Evolutionary conservation across 2,329 filamentous ascomycete species (phyloP).

Genomic region (Monilinia vaccinii-corymbosi): DNA sequence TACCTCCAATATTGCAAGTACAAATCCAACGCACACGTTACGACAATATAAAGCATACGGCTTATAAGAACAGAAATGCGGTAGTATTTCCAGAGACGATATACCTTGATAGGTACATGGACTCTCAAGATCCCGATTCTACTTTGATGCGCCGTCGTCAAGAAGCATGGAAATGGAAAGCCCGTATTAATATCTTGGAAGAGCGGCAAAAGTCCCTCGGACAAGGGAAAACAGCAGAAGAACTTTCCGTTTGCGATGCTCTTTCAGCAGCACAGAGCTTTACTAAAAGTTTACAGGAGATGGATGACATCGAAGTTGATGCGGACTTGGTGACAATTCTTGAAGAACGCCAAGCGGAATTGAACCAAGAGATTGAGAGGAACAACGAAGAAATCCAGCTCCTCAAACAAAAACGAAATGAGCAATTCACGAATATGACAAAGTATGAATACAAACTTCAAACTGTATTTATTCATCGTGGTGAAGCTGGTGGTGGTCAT

Average conservation of each 20-base stretch:
- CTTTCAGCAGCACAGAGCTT: slow-evolving; percentile 31
- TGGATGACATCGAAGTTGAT: slow-evolving; percentile 35
- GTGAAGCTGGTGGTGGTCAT: slow-evolving; percentile 64
- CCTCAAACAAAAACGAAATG: slow-evolving; percentile 32
- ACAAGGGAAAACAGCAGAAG: slow-evolving; percentile 12
- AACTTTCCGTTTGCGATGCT: slow-evolving; percentile 25
- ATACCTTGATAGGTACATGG: slow-evolving; percentile 83
- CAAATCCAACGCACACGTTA: slow-evolving; percentile 78
- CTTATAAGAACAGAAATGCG: slow-evolving; percentile 66
- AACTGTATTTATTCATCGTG: slow-evolving; percentile 86
- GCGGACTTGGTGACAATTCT: slow-evolving; percentile 34
- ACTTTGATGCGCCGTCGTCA: slow-evolving; percentile 55
- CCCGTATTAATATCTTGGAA: slow-evolving; percentile 48
- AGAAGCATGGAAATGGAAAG: slow-evolving; percentile 66
- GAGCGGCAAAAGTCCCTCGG: slow-evolving; percentile 26
- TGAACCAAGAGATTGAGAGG: slow-evolving; percentile 37
- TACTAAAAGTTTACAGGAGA: slow-evolving; percentile 36
- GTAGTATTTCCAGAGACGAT: slow-evolving; percentile 73
- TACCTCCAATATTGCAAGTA: slow-evolving; percentile 81
- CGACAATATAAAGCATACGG: slow-evolving; percentile 48
- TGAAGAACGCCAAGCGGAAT: slow-evolving; percentile 35
- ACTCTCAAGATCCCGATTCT: slow-evolving; percentile 47
- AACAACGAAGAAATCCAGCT: slow-evolving; percentile 40
- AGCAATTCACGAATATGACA: slow-evolving; percentile 54
- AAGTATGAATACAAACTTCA: slow-evolving; percentile 73